phyloP scores from a whole-genome alignment of 176 grass and related monocot genomes.

The Triticum monococcum region DNA sequence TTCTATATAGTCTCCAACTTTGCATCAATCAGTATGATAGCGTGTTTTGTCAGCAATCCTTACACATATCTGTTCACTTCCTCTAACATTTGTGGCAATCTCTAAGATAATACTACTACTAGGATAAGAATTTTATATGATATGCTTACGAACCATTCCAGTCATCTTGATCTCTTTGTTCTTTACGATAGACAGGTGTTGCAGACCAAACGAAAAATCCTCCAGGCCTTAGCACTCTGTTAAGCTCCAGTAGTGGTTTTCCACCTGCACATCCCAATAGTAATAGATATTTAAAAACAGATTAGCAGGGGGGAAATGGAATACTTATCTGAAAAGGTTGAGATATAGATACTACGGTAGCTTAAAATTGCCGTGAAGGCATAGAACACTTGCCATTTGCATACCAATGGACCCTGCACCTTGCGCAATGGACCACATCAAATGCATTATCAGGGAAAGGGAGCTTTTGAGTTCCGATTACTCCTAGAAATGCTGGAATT shows the following conservation, averaged over 20 bases:
- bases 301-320: not conserved
- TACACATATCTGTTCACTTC: not conserved
- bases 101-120: not conserved
- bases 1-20: not conserved
- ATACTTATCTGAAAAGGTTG: not conserved
- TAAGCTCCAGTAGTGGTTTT: conserved; percentile 82
- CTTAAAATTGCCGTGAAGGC: conserved; percentile 3
- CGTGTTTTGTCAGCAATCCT: not conserved
- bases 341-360: not conserved
- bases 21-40: not conserved
- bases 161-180: conserved; percentile 65
- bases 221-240: conserved; percentile 88
- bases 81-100: not conserved
- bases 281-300: not conserved
- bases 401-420: conserved; percentile 90
- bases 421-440: conserved; percentile 86
- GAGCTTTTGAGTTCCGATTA: conserved; percentile 85
- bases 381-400: conserved; percentile 56
- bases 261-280: conserved; percentile 59
- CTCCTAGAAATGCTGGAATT: conserved; percentile 84
- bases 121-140: conserved; percentile 18
- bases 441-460: conserved; percentile 84
- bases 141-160: conserved; percentile 62
- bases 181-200: conserved; percentile 85
- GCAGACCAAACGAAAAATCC: conserved; percentile 95